phyloP scores from a whole-genome alignment of 805 yeast species.

The Clavispora carvajalis region DNA sequence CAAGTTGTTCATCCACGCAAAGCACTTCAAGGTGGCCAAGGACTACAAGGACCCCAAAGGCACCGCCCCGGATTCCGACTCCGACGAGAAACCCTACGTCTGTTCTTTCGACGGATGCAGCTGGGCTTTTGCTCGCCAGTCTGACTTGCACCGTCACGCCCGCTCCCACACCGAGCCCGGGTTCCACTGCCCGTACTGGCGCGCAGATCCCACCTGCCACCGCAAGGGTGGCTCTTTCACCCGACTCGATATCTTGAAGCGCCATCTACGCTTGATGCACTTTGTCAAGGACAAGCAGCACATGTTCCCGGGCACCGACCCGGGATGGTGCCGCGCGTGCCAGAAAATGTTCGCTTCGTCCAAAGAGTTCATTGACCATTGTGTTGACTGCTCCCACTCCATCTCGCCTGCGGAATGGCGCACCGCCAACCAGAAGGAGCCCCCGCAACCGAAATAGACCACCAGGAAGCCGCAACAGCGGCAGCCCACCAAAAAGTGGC shows the following conservation, averaged over 20 bases:
- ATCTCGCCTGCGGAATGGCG: slow-evolving; percentile 10
- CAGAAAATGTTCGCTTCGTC: slow-evolving; percentile 49
- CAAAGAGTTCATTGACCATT: slow-evolving; percentile 59
- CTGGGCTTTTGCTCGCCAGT: slow-evolving; percentile 68
- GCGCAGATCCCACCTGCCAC: slow-evolving; percentile 64
- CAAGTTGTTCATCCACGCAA: slow-evolving; percentile 6
- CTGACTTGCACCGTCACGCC: slow-evolving; percentile 64
- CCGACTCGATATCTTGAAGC: slow-evolving; percentile 66
- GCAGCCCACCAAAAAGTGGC: too few species aligned
- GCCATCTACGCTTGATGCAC: slow-evolving; percentile 69
- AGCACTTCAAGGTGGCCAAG: slow-evolving; percentile 2
- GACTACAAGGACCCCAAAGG: background rate
- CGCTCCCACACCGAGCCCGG: slow-evolving; percentile 63
- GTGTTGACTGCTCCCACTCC: slow-evolving; percentile 52
- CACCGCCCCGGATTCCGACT: too few species aligned
- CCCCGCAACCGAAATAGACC: too few species aligned
- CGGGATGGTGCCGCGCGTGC: slow-evolving; percentile 69
- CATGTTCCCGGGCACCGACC: slow-evolving; percentile 31
- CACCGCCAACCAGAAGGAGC: too few species aligned
- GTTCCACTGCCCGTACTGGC: slow-evolving; percentile 72
- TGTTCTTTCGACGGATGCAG: slow-evolving; percentile 44
- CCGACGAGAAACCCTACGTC: slow-evolving; percentile 26
- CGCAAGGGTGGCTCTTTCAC: slow-evolving; percentile 72
- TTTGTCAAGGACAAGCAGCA: slow-evolving; percentile 45
- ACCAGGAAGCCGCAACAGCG: too few species aligned